Conservation (phyloP, 2,329 filamentous ascomycete species). For the Lachnellula hyalina region DNA sequence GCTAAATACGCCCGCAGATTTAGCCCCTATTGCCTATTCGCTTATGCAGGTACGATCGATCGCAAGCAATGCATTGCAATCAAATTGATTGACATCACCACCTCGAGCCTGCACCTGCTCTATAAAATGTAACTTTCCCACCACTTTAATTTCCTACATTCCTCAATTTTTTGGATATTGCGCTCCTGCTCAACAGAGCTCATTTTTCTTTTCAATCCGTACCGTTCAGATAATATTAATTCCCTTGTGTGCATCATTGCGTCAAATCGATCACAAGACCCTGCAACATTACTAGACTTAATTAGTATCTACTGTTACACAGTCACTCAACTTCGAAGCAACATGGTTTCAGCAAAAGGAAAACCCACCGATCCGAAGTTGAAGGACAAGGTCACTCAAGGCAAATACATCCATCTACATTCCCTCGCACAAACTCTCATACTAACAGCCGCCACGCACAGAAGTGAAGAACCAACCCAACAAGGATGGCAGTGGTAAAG, state of each 20-base stretch:
- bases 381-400: slow-evolving; percentile 39
- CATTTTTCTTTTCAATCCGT: background rate
- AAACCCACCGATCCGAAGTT: slow-evolving; percentile 41
- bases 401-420: slow-evolving; percentile 13
- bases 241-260: background rate
- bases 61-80: too few species aligned
- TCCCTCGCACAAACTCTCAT: background rate
- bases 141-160: background rate
- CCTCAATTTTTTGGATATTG: background rate
- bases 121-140: background rate
- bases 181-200: background rate
- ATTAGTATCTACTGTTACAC: background rate
- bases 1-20: background rate
- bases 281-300: background rate
- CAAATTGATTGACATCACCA: background rate
- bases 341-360: slow-evolving; percentile 39
- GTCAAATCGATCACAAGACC: background rate
- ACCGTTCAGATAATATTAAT: background rate
- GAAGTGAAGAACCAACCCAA: slow-evolving; percentile 41
- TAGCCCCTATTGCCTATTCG: background rate
- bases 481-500: slow-evolving; percentile 41
- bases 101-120: background rate
- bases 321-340: background rate
- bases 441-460: slow-evolving; percentile 6
- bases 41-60: background rate